phyloP scores from a whole-genome alignment of 2,329 filamentous ascomycete genomes.

The Aspergillus tanneri region DNA sequence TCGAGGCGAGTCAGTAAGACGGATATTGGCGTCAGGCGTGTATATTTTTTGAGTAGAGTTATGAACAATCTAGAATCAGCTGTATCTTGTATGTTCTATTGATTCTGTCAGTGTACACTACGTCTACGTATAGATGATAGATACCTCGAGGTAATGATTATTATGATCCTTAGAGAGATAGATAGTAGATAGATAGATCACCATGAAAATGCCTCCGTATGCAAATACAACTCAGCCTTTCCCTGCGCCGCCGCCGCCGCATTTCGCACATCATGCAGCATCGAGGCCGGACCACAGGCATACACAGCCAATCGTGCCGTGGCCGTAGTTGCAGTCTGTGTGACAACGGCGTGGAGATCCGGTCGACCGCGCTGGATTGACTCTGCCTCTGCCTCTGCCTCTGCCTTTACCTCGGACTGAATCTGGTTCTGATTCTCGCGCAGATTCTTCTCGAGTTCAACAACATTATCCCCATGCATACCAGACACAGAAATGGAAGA shows the following conservation, averaged over 20 bases:
- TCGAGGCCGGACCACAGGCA: conserved; percentile 47
- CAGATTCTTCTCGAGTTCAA: no score
- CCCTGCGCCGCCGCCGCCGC: conserved; percentile 48
- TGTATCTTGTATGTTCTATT: no score
- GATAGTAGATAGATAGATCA: not conserved
- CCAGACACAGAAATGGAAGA: not conserved
- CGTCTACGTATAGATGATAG: no score
- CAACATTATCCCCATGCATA: not conserved
- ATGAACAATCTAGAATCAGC: no score
- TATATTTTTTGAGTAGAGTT: no score
- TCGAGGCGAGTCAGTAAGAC: no score
- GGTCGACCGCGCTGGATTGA: conserved; percentile 26
- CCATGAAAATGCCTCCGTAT: conserved; percentile 49
- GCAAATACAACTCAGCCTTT: conserved; percentile 44
- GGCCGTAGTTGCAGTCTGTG: conserved; percentile 13
- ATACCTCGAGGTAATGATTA: no score
- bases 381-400: not conserved
- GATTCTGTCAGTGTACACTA: no score
- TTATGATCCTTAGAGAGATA: not conserved
- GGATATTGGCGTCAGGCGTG: no score
- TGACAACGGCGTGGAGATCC: conserved; percentile 28
- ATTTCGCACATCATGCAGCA: conserved; percentile 51
- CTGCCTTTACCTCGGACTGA: not conserved
- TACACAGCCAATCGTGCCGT: conserved; percentile 30
- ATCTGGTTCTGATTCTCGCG: not conserved